Evolutionary conservation across 106 monocot species (phyloP).

Genomic region (Dioscorea dumetorum): DNA sequence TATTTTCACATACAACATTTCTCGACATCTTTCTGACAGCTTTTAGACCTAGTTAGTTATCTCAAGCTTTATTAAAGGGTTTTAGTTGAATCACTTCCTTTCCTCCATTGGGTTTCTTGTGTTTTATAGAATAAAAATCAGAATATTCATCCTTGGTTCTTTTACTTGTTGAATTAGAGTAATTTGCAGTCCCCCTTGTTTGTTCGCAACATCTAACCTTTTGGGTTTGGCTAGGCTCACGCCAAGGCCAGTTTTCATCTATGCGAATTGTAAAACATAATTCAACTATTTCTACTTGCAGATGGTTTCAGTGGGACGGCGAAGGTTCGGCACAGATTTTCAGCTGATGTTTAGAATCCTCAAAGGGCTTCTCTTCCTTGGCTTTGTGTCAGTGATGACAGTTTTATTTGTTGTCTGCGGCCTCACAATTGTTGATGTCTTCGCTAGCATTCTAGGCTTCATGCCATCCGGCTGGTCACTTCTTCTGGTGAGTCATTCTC

Average conservation of each 20-base stretch:
- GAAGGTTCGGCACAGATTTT: slow-evolving; percentile 81
- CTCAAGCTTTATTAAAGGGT: not conserved
- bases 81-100: not conserved
- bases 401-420: slow-evolving; percentile 77
- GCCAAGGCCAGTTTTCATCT: not conserved
- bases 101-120: not conserved
- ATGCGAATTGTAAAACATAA: not conserved
- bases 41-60: not conserved
- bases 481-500: slow-evolving; percentile 52
- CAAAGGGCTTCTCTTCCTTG: slow-evolving; percentile 85
- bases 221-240: no score
- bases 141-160: not conserved
- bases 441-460: slow-evolving; percentile 75
- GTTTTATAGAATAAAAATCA: not conserved
- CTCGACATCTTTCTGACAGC: not conserved
- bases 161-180: not conserved
- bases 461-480: slow-evolving; percentile 89
- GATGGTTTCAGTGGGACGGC: slow-evolving; percentile 97
- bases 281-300: slow-evolving; percentile 11
- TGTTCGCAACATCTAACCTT: no score
- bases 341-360: slow-evolving; percentile 97
- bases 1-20: not conserved
- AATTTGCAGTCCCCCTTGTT: no score
- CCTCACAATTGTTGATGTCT: slow-evolving; percentile 71
- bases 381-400: slow-evolving; percentile 73